These are phyloP conservation scores for Zygosaccharomyces siamensis DNA, from an alignment of 805 yeast genomes.

Conservation along the genomic window DNA sequence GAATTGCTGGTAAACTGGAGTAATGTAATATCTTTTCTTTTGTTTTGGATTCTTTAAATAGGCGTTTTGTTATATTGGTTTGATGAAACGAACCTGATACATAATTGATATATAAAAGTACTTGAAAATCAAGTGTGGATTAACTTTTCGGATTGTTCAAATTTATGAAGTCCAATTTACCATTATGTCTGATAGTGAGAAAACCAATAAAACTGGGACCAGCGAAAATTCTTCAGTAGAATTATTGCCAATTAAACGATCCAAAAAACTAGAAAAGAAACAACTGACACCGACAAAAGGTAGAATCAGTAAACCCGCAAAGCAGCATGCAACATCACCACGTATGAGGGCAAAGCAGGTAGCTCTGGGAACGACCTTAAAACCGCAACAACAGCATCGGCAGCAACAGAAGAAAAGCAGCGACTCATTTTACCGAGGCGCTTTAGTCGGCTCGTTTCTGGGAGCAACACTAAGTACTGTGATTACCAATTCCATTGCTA, in stretches of 20 bases:
- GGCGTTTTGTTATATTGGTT: slow-evolving; percentile 1
- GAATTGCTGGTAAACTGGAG: slow-evolving; percentile 22
- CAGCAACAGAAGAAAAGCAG: neutral
- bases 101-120: neutral
- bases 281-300: neutral
- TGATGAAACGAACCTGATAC: slow-evolving; percentile 3
- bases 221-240: neutral
- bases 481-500: slow-evolving; percentile 7
- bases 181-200: slow-evolving; percentile 1
- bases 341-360: neutral
- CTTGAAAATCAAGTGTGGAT: neutral
- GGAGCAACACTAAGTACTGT: slow-evolving; percentile 29
- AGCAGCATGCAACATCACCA: neutral
- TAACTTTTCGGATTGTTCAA: too few relatives aligned
- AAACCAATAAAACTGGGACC: neutral
- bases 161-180: too few relatives aligned
- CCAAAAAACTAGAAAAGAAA: neutral
- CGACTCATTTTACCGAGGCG: slow-evolving; percentile 25
- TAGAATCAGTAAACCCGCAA: slow-evolving; percentile 5
- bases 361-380: neutral
- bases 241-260: neutral
- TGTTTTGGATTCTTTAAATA: slow-evolving; percentile 3
- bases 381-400: neutral
- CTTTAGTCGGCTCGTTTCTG: slow-evolving; percentile 28
- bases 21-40: slow-evolving; percentile 2